Percentiles rank a stretch among this genome's conserved stretches.
Conservation (phyloP, 305 asterid species). For the Ilex paraguariensis region DNA sequence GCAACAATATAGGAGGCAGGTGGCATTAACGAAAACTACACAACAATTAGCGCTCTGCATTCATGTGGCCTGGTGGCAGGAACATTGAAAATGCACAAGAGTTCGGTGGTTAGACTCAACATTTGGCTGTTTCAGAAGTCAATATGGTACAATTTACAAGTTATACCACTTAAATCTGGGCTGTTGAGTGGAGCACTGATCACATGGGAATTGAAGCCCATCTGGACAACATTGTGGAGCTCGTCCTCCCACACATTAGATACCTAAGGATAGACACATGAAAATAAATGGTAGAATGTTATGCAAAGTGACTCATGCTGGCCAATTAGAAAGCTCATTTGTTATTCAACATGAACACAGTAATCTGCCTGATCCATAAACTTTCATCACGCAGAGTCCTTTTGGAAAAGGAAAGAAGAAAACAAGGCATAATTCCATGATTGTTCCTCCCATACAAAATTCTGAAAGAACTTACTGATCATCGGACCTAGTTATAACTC, state of each 20-base stretch:
- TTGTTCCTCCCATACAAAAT: too few relatives aligned
- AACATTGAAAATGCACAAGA: slow-evolving; percentile 32
- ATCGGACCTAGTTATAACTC: too few relatives aligned
- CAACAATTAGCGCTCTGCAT: slow-evolving; percentile 43
- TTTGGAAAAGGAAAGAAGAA: too few relatives aligned
- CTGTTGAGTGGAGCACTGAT: slow-evolving; percentile 21
- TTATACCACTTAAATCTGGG: slow-evolving; percentile 58
- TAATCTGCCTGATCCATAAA: too few relatives aligned
- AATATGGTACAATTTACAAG: background rate
- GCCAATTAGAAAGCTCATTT: too few relatives aligned
- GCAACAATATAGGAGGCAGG: too few relatives aligned
- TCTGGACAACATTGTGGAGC: slow-evolving; percentile 63
- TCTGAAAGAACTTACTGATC: too few relatives aligned
- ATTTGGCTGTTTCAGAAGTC: background rate
- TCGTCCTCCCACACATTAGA: slow-evolving; percentile 61
- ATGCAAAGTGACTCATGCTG: background rate
- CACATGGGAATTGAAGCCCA: slow-evolving; percentile 51
- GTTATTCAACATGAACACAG: too few relatives aligned
- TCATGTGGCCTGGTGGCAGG: slow-evolving; percentile 37
- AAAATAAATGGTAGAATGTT: background rate
- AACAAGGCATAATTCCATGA: too few relatives aligned
- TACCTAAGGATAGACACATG: slow-evolving; percentile 28
- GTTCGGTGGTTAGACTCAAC: background rate
- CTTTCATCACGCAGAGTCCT: too few relatives aligned
- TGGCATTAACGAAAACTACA: background rate